These are phyloP conservation scores for Penicillium sp. DNA, from an alignment of 2,329 filamentous ascomycete genomes.

Conservation along the genomic window DNA sequence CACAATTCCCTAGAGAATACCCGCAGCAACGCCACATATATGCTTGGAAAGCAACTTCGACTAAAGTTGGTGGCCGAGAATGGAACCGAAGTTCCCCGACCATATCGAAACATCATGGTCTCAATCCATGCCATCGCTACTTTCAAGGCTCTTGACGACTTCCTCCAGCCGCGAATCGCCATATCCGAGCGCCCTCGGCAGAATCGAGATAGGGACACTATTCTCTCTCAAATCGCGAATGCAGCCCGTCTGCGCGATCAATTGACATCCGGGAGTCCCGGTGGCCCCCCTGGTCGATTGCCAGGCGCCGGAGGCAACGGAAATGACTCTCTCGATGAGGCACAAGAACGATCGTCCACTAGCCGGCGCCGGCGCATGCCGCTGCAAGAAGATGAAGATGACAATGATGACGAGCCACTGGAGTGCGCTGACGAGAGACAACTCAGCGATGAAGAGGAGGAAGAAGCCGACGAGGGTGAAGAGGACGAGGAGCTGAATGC, in stretches of 20 bases:
- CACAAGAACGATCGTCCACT: constrained; percentile 44
- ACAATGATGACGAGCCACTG: constrained; percentile 63
- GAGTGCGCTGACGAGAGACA: constrained; percentile 93
- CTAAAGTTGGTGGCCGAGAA: constrained; percentile 81
- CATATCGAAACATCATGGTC: constrained; percentile 93
- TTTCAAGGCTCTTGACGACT: constrained; percentile 95
- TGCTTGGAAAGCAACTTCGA: constrained; percentile 92
- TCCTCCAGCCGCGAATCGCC: constrained; percentile 82
- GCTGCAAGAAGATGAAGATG: constrained; percentile 53
- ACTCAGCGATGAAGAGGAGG: constrained; percentile 62
- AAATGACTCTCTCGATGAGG: constrained; percentile 42
- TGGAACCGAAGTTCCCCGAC: constrained; percentile 78
- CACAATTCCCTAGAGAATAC: constrained; percentile 87
- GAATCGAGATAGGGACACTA: constrained; percentile 56
- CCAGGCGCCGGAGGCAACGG: constrained; percentile 19
- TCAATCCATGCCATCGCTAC: constrained; percentile 97
- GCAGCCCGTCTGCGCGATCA: constrained; percentile 58
- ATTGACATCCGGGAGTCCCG: constrained; percentile 26
- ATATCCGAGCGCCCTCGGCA: constrained; percentile 67
- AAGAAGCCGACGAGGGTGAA: constrained; percentile 56
- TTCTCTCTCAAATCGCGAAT: constrained; percentile 67
- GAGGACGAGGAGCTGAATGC: constrained; percentile 65
- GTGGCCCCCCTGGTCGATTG: constrained; percentile 9
- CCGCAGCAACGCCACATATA: constrained; percentile 83
- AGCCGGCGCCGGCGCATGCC: constrained; percentile 59